Base-by-base conservation (phyloP, 2,329 filamentous ascomycete species). In the Claviceps purpurea region DNA sequence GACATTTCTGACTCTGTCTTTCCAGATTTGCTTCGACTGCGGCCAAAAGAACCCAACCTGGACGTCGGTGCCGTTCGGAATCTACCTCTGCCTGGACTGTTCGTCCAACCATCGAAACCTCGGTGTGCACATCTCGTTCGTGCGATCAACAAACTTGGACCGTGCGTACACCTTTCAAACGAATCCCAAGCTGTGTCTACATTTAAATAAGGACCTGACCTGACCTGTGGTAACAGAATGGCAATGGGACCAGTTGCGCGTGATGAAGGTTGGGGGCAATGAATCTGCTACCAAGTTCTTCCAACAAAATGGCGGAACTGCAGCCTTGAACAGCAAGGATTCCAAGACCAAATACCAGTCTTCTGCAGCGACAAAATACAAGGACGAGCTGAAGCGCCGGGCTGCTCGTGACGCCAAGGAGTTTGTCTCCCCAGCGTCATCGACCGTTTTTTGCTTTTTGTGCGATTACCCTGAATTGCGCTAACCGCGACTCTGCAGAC, bases 221-320 rank as follows among this genome's bases (percentile, higher is more conserved):
- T 57, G 53, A 57, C 47, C 24, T 44, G 47, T 34, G 34, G 47
- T 30, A 50, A 40, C 61, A 87, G 84, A 88, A 74, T 98, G 93
- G 93, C 89, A 96, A 86, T 98, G 93, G 93, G 89, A 96, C 60
- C 93, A 98, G 69, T 78, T 98, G 55, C 87, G 93, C 50, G 71
- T 91, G 53, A 97, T 98, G 91, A 98, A 98, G 73, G 89, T 97
- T 16, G 93, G 93, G 58, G 93, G 93, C 53, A 98, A 98, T 65
- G 91, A 97, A 71, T 95, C 89, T 54, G 93, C 93, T 48, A 96
- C 90, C 64, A 96, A 95, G 72, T 98, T 89, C 75, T 98, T 97
- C 75, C 90, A 96, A 71, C 85, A 89, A 61, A 93, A 98, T 66
- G 93, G 93, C 57, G 93, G 93, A 56, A 90, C 87, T 42, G 90